Percentiles rank a stretch among this genome's conserved stretches.
Conservation (phyloP, 2,329 filamentous ascomycete genomes). For the Coleophoma cylindrospora region DNA sequence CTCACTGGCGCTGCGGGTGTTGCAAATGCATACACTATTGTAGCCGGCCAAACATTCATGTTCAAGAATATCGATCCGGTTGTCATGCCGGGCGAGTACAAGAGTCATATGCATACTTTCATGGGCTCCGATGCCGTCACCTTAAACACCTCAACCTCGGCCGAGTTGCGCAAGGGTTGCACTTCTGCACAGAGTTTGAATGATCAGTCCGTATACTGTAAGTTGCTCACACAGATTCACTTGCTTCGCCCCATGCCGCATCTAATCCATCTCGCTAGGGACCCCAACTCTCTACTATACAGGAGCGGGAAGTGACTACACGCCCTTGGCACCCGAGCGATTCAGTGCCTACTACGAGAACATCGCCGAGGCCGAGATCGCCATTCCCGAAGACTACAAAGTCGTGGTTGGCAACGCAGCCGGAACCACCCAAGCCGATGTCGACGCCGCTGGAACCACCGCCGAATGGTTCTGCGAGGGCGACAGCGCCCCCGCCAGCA, state of each 20-base stretch:
- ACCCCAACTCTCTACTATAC: slow-evolving; percentile 35
- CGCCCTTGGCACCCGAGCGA: slow-evolving; percentile 27
- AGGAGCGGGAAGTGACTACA: slow-evolving; percentile 23
- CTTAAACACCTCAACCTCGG: slow-evolving; percentile 29
- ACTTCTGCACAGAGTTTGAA: slow-evolving; percentile 40
- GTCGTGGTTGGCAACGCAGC: slow-evolving; percentile 34
- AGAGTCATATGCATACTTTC: slow-evolving; percentile 38
- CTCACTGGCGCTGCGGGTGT: background rate
- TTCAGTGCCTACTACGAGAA: slow-evolving; percentile 42
- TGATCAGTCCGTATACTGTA: slow-evolving; percentile 39
- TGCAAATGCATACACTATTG: slow-evolving; percentile 1
- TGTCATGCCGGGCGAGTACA: slow-evolving; percentile 34
- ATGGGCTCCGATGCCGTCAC: slow-evolving; percentile 38
- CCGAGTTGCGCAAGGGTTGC: slow-evolving; percentile 35
- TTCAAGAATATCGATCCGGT: slow-evolving; percentile 40
- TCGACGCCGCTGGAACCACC: slow-evolving; percentile 22
- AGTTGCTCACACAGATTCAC: background rate
- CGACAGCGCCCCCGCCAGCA: slow-evolving; percentile 13
- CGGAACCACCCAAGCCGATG: slow-evolving; percentile 29
- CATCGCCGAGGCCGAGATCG: slow-evolving; percentile 35
- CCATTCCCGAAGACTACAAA: slow-evolving; percentile 37
- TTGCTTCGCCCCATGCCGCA: too few species aligned
- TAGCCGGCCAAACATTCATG: slow-evolving; percentile 27
- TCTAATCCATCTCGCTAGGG: slow-evolving; percentile 20
- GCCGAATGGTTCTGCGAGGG: slow-evolving; percentile 33